Conservation (phyloP, 1,139 yeast genomes). For the Magnusiomyces paraingens region DNA sequence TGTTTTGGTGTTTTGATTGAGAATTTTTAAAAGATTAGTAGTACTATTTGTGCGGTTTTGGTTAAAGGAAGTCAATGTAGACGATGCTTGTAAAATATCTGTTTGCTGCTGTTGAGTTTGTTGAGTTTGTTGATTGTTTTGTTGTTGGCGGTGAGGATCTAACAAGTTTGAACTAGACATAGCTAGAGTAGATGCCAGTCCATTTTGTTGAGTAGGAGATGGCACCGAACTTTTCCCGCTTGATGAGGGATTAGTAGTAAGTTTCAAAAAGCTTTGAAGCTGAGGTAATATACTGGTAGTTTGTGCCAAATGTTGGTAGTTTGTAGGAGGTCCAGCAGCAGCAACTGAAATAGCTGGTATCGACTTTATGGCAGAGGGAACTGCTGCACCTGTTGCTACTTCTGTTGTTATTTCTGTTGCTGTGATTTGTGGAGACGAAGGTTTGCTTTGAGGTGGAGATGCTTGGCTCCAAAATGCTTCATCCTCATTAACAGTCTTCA, state of each 20-base stretch:
- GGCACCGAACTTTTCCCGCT: too few relatives aligned
- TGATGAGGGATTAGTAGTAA: not conserved
- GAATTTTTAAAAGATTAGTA: not conserved
- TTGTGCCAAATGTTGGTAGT: not conserved
- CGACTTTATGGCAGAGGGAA: not conserved
- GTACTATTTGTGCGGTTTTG: not conserved
- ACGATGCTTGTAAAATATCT: not conserved
- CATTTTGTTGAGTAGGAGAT: too few relatives aligned
- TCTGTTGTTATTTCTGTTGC: not conserved
- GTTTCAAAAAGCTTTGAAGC: not conserved
- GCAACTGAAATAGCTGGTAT: not conserved
- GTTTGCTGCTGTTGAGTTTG: not conserved
- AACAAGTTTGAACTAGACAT: too few relatives aligned
- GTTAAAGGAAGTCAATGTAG: not conserved
- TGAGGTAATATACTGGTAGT: slow-evolving; percentile 2
- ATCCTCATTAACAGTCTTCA: not conserved
- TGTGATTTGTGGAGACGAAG: not conserved
- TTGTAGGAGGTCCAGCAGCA: not conserved
- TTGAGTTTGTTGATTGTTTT: not conserved
- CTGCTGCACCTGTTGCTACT: not conserved
- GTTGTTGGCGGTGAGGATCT: too few relatives aligned
- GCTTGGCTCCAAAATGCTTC: not conserved
- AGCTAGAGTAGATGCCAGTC: too few relatives aligned
- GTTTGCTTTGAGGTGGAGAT: not conserved
- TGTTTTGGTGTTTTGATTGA: not conserved